Percentiles rank a stretch among this genome's conserved stretches.
Conservation (phyloP, 345 rosid species). For the Brassica napus region Da-Ae NC_063442.1:40509001-40509500, state of each 20-base stretch:
- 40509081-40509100: neutral
- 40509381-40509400: neutral
- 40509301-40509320: neutral
- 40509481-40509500: neutral
- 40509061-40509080: neutral
- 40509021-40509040: neutral
- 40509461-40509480: neutral
- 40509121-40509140: constrained; percentile 38
- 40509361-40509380: neutral
- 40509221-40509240: constrained; percentile 12
- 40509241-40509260: neutral
- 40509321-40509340: too few relatives aligned
- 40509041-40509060: constrained; percentile 12
- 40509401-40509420: constrained; percentile 4
- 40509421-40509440: constrained; percentile 9
- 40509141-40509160: constrained; percentile 66
- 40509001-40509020: neutral
- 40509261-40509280: neutral
- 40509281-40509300: neutral
- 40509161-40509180: constrained; percentile 38
- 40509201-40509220: neutral
- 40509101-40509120: neutral
- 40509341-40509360: neutral
- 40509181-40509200: constrained; percentile 7
- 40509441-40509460: constrained; percentile 2